Conservation (phyloP, 108 stramenopile genomes). For the Asterionellopsis glacialis region DNA sequence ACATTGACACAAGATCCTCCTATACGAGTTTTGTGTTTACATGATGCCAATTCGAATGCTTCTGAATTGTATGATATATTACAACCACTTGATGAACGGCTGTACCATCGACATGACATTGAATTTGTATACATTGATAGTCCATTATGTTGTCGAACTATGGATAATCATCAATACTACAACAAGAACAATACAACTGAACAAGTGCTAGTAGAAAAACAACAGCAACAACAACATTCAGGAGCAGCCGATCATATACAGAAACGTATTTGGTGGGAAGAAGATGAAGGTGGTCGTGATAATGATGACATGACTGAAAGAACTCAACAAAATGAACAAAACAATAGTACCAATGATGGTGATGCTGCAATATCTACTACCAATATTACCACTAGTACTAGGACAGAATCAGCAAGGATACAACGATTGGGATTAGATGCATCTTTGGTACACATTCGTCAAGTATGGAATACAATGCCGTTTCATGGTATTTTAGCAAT, state of each 20-base stretch:
- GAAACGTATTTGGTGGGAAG: slow-evolving; percentile 17
- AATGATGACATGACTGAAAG: slow-evolving; percentile 7
- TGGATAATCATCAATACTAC: slow-evolving; percentile 2
- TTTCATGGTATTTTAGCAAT: slow-evolving; percentile 76
- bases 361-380: not conserved
- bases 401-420: slow-evolving; percentile 12
- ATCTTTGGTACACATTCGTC: slow-evolving; percentile 61
- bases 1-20: no score
- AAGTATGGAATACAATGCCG: slow-evolving; percentile 70
- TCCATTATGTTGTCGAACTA: slow-evolving; percentile 25
- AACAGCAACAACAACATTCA: not conserved
- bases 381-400: slow-evolving; percentile 1
- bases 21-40: slow-evolving; percentile 78
- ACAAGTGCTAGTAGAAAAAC: not conserved
- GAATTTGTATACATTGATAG: slow-evolving; percentile 77
- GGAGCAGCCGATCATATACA: not conserved
- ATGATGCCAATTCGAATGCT: slow-evolving; percentile 65
- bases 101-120: slow-evolving; percentile 69
- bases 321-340: slow-evolving; percentile 18
- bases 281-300: slow-evolving; percentile 1
- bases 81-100: slow-evolving; percentile 47
- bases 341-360: not conserved
- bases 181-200: not conserved
- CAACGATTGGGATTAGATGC: slow-evolving; percentile 65
- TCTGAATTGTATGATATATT: slow-evolving; percentile 33